A percentile compares a stretch with the other conserved stretches of the same genome.
phyloP scores from a whole-genome alignment of 164 flowering plant genomes.

The Platanus orientalis region DNA sequence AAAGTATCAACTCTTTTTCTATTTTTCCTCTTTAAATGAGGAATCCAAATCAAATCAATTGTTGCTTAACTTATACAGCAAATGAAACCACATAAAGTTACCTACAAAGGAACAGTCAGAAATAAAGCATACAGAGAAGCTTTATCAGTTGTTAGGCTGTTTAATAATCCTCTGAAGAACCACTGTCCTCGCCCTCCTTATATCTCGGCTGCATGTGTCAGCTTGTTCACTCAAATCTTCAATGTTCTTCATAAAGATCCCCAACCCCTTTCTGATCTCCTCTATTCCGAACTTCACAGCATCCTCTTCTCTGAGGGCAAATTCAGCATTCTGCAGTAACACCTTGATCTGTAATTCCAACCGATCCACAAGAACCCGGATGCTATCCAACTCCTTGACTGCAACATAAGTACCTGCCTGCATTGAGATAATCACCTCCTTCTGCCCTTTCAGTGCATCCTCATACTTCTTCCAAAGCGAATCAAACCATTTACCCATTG shows the following conservation, averaged over 20 bases:
- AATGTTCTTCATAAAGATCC: conserved; percentile 49
- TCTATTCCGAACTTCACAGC: conserved; percentile 57
- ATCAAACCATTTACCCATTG: conserved; percentile 79
- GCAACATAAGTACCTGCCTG: conserved; percentile 47
- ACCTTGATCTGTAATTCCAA: conserved; percentile 53
- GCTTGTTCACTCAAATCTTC: conserved; percentile 55
- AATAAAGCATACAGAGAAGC: conserved; percentile 2
- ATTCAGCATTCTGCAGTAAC: conserved; percentile 45
- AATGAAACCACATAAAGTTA: no score
- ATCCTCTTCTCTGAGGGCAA: conserved; percentile 48
- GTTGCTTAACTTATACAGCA: no score
- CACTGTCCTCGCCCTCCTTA: conserved; percentile 61
- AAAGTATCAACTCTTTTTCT: no score
- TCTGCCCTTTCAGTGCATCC: conserved; percentile 49
- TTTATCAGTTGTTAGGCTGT: conserved; percentile 33
- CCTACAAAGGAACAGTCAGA: not conserved
- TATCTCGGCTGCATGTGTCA: conserved; percentile 56
- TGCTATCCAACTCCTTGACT: conserved; percentile 67
- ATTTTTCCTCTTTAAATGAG: conserved; percentile 32
- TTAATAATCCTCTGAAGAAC: conserved; percentile 64
- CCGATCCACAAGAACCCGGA: conserved; percentile 51
- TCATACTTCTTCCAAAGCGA: conserved; percentile 66
- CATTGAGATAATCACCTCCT: conserved; percentile 58
- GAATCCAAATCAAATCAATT: no score
- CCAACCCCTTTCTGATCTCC: conserved; percentile 64